Evolutionary conservation across 2,329 filamentous ascomycete genomes (phyloP).

Genomic region (Fonsecaea erecta): DNA sequence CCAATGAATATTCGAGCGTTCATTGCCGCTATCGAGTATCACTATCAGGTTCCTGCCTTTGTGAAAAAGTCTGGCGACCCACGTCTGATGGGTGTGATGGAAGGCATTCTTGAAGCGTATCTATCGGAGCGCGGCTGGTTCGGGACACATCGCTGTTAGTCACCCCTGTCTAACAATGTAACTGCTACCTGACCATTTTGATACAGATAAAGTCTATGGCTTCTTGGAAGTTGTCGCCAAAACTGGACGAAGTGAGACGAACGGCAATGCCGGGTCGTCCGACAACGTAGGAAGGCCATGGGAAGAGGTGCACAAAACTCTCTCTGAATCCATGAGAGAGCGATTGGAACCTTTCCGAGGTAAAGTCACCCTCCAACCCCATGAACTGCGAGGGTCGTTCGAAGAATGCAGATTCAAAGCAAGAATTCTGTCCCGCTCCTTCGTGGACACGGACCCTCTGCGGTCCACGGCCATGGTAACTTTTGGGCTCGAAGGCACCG

Average conservation of each 20-base stretch:
- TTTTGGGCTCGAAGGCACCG: conserved; percentile 24
- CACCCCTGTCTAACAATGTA: not conserved
- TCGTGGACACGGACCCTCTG: conserved; percentile 18
- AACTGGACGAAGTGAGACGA: conserved; percentile 29
- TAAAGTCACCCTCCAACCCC: conserved; percentile 25
- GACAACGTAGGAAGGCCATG: conserved; percentile 24
- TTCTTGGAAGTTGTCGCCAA: conserved; percentile 29
- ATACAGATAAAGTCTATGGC: conserved; percentile 27
- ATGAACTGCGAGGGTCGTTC: conserved; percentile 24
- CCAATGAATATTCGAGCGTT: conserved; percentile 29
- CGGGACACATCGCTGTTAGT: conserved; percentile 23
- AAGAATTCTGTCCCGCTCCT: conserved; percentile 23
- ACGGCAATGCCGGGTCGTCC: conserved; percentile 25
- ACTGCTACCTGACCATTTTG: not conserved
- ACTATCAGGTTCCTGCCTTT: conserved; percentile 22
- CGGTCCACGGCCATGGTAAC: conserved; percentile 27
- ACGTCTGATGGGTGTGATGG: conserved; percentile 28
- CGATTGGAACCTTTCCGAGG: conserved; percentile 27
- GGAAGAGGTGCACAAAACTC: conserved; percentile 30
- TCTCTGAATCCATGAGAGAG: conserved; percentile 30
- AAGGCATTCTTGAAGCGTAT: conserved; percentile 27
- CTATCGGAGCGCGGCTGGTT: conserved; percentile 27
- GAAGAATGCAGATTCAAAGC: conserved; percentile 31
- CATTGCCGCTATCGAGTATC: conserved; percentile 28
- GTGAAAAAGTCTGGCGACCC: conserved; percentile 29